Conservation (phyloP, 805 yeast species). For the Cyberlindnera amylophila region DNA sequence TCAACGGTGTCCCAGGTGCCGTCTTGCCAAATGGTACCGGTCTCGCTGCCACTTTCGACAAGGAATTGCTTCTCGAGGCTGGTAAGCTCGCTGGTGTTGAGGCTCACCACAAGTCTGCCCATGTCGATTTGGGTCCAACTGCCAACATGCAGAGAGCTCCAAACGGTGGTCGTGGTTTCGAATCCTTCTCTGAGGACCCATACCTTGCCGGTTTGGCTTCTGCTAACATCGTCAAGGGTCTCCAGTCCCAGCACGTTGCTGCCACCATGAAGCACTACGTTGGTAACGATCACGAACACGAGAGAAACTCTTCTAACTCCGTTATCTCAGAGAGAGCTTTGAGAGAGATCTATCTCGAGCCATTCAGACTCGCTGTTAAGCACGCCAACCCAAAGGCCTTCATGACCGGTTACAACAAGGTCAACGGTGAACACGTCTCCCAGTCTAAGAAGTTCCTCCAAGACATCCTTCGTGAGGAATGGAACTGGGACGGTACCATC, state of each 20-base stretch:
- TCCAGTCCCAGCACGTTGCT: constrained; percentile 46
- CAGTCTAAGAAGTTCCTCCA: constrained; percentile 41
- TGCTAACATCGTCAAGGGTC: constrained; percentile 48
- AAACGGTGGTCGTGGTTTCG: constrained; percentile 60
- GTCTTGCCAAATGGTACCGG: constrained; percentile 59
- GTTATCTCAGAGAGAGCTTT: constrained; percentile 56
- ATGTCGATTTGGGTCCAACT: constrained; percentile 47
- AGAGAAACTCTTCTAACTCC: constrained; percentile 45
- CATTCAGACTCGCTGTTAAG: constrained; percentile 57
- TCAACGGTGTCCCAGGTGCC: constrained; percentile 49
- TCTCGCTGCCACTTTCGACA: constrained; percentile 53
- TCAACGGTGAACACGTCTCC: constrained; percentile 58
- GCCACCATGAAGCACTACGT: constrained; percentile 63
- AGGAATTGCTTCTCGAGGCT: constrained; percentile 42
- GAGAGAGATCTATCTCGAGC: constrained; percentile 60
- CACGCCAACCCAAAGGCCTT: constrained; percentile 49
- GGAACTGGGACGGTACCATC: constrained; percentile 52
- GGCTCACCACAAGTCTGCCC: constrained; percentile 50
- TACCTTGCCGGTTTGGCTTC: constrained; percentile 43
- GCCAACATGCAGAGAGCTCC: constrained; percentile 55
- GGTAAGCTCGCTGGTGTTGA: constrained; percentile 53
- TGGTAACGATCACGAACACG: constrained; percentile 59
- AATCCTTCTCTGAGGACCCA: constrained; percentile 62
- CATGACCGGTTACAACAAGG: constrained; percentile 62
- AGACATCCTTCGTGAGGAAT: constrained; percentile 49